Evolutionary conservation across 257 asterid species (phyloP), one percentile per base, ranked within the genome.

Genomic region (Cynanchum wilfordii): DNA sequence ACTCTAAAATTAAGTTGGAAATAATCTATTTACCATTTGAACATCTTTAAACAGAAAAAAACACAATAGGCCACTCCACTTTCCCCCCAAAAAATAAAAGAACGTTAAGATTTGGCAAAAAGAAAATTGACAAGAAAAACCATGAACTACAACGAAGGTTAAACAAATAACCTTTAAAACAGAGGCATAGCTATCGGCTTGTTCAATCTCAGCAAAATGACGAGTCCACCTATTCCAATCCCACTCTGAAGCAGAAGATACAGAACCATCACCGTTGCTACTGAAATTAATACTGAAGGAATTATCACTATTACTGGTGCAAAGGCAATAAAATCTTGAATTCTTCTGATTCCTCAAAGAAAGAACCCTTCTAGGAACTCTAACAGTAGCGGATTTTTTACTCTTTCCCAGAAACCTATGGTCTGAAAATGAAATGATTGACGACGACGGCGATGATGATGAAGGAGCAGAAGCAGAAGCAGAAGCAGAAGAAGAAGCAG

Each of bases 201-300:
- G 96, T 74, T 93, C 97, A 79, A 89, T 89, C 80, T 89, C 98
- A 33, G 92, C 79, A 77, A 93, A 90, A 87, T 93, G 85, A 75
- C 92, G 89, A 22, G 85, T 87, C 98, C 98, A 93, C 75, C 85
- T 78, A 71, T 83, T 89, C 98, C 98, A 91, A 84, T 94, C 95
- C 98, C 97, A 94, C 68, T 83, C 94, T 5, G 81, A 82, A 5
- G 79, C 72, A 16, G 89, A 78, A 52, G 88, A 70, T 40, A 80
- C 68, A 73, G 84, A 81, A 70, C 75, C 49, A 25, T 20, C 58
- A 54, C 27, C 77, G 52, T 44, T 73, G 50, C 69, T 73, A 65
- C 75, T 84, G 25, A 69, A 70, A 72, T 65, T 72, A 73, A 57
- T 75, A 60, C 69, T 72, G 51, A 44, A 72, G 64, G 69, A 52